Percentiles rank a stretch among this genome's conserved stretches.
Evolutionary conservation across 2,329 filamentous ascomycete species (phyloP).

Genomic region (Fusarium zealandicum): DNA sequence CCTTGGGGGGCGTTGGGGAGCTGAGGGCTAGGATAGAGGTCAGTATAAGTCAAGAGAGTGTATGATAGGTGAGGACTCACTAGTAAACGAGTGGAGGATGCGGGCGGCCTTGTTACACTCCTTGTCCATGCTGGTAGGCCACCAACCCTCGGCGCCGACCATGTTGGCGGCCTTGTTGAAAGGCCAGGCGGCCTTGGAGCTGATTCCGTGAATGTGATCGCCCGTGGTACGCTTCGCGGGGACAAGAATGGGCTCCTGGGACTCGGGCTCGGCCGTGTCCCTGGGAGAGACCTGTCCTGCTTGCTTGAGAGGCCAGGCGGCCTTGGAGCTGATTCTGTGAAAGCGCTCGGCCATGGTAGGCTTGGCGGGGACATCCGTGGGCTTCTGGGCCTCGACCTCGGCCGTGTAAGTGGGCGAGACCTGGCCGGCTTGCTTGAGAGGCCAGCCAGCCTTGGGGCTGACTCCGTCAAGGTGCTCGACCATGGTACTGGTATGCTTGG

Average conservation of each 20-base stretch:
- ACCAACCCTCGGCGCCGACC: conserved; percentile 76
- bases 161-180: conserved; percentile 73
- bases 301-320: conserved; percentile 73
- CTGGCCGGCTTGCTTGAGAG: too few species aligned
- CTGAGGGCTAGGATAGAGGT: conserved; percentile 33
- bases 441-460: conserved; percentile 70
- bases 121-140: conserved; percentile 76
- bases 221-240: conserved; percentile 52
- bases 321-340: conserved; percentile 70
- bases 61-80: conserved; percentile 36
- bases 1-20: conserved; percentile 24
- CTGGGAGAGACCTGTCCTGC: conserved; percentile 32
- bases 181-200: conserved; percentile 70
- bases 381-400: conserved; percentile 11
- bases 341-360: conserved; percentile 62
- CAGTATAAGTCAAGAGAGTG: not conserved
- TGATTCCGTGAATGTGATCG: conserved; percentile 68
- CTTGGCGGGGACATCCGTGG: conserved; percentile 32
- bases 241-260: not conserved
- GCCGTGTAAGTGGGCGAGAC: conserved; percentile 30
- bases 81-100: conserved; percentile 77
- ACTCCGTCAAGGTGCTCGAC: conserved; percentile 70
- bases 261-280: conserved; percentile 24
- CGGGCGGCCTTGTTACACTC: conserved; percentile 79
- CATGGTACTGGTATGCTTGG: too few species aligned